These are phyloP conservation scores for Pseudogymnoascus sp. DNA, from an alignment of 2,329 filamentous ascomycete species.

Conservation along the genomic window DNA sequence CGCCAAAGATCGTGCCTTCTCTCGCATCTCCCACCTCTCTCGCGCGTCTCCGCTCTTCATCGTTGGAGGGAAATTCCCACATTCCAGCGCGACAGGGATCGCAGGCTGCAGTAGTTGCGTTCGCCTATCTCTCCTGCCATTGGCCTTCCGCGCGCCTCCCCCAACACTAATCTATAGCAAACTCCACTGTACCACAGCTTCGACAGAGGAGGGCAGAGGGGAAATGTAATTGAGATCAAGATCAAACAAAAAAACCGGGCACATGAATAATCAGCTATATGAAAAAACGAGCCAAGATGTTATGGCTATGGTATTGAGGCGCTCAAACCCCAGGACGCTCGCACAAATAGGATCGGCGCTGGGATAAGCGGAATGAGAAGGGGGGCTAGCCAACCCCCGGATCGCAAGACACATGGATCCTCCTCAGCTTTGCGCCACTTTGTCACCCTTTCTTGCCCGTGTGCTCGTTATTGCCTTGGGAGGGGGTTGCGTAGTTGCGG, in stretches of 20 bases:
- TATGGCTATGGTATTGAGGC: neutral
- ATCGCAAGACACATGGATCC: neutral
- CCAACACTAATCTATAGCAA: neutral
- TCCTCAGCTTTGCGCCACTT: slow-evolving; percentile 8
- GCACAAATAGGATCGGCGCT: slow-evolving; percentile 5
- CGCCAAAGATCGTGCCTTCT: neutral
- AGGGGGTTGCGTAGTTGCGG: neutral
- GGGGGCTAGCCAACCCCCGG: neutral
- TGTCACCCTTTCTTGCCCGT: neutral
- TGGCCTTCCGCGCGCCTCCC: slow-evolving; percentile 1
- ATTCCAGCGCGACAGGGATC: slow-evolving; percentile 7
- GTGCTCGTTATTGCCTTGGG: neutral
- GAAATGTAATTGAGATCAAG: neutral
- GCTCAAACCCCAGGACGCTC: neutral
- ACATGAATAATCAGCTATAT: neutral
- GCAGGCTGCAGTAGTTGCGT: neutral
- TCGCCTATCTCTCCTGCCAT: slow-evolving; percentile 2
- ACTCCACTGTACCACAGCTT: neutral
- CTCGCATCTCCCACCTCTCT: neutral
- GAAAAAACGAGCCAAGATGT: neutral
- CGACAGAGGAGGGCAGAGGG: neutral
- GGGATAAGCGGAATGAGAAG: neutral
- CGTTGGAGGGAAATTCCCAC: neutral
- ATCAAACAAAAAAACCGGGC: neutral
- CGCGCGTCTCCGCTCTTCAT: neutral